Conservation (phyloP, 495 filamentous ascomycete genomes). For the Extremus antarcticus region DNA sequence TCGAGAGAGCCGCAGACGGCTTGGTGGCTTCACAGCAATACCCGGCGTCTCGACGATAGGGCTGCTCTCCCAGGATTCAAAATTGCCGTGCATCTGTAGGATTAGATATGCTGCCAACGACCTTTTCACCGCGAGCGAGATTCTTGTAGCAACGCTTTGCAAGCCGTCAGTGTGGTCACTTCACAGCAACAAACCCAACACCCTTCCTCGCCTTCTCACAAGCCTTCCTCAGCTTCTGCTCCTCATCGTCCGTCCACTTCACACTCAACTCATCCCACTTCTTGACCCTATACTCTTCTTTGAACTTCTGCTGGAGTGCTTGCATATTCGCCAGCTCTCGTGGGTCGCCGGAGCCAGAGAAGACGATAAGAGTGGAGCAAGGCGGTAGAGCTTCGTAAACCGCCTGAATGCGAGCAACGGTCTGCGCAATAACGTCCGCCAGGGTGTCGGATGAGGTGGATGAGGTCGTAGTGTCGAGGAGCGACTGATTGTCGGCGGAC, state of each 20-base stretch:
- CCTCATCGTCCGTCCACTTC: constrained; percentile 84
- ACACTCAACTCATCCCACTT: constrained; percentile 83
- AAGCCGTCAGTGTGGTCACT: background rate
- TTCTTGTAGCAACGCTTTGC: background rate
- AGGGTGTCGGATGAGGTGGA: constrained; percentile 25
- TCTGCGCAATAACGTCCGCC: constrained; percentile 36
- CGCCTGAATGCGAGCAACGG: constrained; percentile 47
- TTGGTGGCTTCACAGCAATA: no score
- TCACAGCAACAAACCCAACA: constrained; percentile 48
- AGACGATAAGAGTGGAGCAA: constrained; percentile 79
- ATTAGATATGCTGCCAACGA: no score
- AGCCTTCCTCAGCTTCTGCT: constrained; percentile 64
- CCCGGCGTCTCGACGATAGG: no score
- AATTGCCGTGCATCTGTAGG: no score
- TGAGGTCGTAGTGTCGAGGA: constrained; percentile 12
- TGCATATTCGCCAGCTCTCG: constrained; percentile 64
- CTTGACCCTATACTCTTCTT: constrained; percentile 62
- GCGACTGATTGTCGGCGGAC: constrained; percentile 27
- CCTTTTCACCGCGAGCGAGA: background rate
- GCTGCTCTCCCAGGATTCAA: no score
- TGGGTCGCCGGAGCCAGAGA: constrained; percentile 81
- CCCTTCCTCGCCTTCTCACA: constrained; percentile 60
- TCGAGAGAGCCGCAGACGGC: no score
- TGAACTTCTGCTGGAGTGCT: constrained; percentile 59
- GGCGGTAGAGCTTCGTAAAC: constrained; percentile 68